Conservation (phyloP, 2,329 filamentous ascomycete species). For the Trichoderma guizhouense region DNA sequence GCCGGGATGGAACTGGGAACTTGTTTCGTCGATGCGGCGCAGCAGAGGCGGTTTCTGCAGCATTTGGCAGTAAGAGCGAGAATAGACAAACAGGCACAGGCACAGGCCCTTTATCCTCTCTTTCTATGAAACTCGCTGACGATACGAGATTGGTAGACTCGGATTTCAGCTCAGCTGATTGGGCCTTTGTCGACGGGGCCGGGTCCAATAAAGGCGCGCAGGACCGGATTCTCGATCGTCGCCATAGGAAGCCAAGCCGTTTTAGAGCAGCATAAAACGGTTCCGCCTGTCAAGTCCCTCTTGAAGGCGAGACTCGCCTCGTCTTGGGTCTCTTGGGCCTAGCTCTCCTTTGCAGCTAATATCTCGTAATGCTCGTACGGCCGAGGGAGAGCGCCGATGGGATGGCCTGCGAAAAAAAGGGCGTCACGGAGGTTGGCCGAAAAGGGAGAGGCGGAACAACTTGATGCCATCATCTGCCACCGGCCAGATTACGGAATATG, state of each 20-base stretch:
- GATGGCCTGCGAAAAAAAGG: background rate
- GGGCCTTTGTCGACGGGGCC: background rate
- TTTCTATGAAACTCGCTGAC: background rate
- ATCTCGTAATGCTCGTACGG: background rate
- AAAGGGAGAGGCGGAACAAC: constrained; percentile 1
- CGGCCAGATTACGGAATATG: background rate
- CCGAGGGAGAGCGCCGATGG: background rate
- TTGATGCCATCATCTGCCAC: background rate
- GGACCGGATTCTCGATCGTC: background rate
- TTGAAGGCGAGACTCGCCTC: background rate
- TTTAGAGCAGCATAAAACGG: background rate
- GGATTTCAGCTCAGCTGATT: background rate
- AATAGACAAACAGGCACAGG: background rate
- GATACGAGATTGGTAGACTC: background rate
- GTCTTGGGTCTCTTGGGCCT: background rate
- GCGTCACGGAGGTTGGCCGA: constrained; percentile 7
- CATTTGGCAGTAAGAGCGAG: background rate
- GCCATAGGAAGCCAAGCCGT: background rate
- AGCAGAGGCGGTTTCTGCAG: background rate
- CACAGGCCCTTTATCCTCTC: background rate
- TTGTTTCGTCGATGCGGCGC: constrained; percentile 6
- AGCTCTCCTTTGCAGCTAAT: background rate
- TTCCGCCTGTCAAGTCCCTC: background rate
- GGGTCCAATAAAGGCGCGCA: background rate
- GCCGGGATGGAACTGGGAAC: background rate